Base-by-base conservation (phyloP, 106 monocot species). In the Dactylorhiza incarnata region DNA sequence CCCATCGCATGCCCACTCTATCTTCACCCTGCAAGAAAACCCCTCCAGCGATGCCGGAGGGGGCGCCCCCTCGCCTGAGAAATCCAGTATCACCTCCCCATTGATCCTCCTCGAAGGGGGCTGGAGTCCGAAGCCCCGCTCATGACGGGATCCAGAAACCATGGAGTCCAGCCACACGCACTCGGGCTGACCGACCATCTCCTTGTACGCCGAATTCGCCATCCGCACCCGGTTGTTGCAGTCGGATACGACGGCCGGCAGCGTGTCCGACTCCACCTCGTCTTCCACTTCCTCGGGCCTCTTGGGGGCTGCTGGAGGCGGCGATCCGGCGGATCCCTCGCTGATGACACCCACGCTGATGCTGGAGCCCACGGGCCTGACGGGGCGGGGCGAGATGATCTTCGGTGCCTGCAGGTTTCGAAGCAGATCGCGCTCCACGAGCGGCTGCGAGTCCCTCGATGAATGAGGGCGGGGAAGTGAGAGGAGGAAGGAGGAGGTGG, bases 211-310 rank as follows among this genome's bases (percentile, higher is more conserved):
- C 0, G 81, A 87, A 24, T 99, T 99, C 5, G 86, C 82, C 14
- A 94, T 76, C 74, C 94, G 82, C 17, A 99, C 91, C 26, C 83
- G 78, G 88, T 94, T 91, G 54, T 79, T 84, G 7, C 85, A 86
- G 82, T 91, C 94, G 16, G 97, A 91, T 43, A 99, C 76, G 3
- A 99, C 84, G 8, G 91, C 84, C 8, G 97, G 97, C 49, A 86
- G 50, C n/a, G 22, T 46, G 65, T 94, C 94, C 6, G 76, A 69
- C 80, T 99, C 97, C 45, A 89, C 79, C 76, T 91, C 97, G 66
- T 84, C 89, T 66, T 94, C 91, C 43, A 99, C 85, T 58, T 88
- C 86, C 68, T 81, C 83, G 9, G 89, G 80, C 24, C 44, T 85
- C 78, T 81, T 83, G 1, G 65, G 6, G 19, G 45, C 49, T 29